Evolutionary conservation across 2,329 filamentous ascomycete species (phyloP), one percentile per base, ranked within the genome.

Genomic region (Colletotrichum filicis): DNA sequence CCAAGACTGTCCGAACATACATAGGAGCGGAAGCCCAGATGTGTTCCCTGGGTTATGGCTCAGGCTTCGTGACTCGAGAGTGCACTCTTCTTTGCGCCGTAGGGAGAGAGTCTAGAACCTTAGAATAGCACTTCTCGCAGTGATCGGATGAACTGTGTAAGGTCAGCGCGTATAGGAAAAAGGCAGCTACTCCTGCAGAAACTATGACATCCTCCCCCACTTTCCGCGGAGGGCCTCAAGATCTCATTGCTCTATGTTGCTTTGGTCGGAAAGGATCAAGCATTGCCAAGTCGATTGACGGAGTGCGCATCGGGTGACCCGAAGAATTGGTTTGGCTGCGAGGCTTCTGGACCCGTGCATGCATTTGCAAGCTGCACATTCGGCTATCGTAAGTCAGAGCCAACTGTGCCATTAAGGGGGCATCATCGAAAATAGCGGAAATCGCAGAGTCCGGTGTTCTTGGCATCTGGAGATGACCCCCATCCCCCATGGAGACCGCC

Each of bases 91-190:
- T 14, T 19, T 16, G 9, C 26, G 30, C 42, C 8, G 42, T 24
- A 26, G n/a, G 22, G n/a, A 56, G 26, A 52, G 37, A 46, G 32
- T 61, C 52, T 35, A 28, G 62, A 46, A 55, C 35, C 14, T 8
- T 1, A 11, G 3, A 26, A 22, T 35, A 32, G 59, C 65, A 58
- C 32, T 30, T 56, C 22, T 12, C 24, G 16, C 37, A n/a, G 6
- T 42, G 19, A 24, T 57, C 59, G 57, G 57, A 69, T 46, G 30
- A 35, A 26, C 11, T 58, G 55, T 57, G 24, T 28, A 53, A n/a
- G 65, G 26, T 24, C 26, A 66, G 49, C 68, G 61, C 68, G 64
- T 37, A 46, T 68, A 46, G 32, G 26, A 16, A 68, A 30, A 56
- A 46, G 3, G 4, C 30, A 68, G 57, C 16, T 16, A 52, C 52